Percentiles rank a stretch among this genome's conserved stretches.
Conservation (phyloP, 768 basidiomycete species). For the Suillus variegatus region DNA sequence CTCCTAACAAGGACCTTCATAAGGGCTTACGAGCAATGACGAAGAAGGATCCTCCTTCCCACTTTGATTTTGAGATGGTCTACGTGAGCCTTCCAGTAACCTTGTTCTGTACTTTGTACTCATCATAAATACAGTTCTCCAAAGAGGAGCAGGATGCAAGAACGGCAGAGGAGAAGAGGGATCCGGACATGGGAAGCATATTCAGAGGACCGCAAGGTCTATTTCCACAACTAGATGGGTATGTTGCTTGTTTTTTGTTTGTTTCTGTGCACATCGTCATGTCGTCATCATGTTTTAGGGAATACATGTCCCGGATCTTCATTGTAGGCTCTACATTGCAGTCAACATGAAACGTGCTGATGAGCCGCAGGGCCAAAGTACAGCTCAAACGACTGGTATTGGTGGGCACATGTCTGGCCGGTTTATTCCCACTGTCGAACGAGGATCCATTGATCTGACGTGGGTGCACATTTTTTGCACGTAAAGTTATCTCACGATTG, state of each 20-base stretch:
- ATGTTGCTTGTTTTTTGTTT: slow-evolving; percentile 18
- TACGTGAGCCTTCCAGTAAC: slow-evolving; percentile 53
- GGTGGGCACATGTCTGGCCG: slow-evolving; percentile 66
- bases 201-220: slow-evolving; percentile 64
- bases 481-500: slow-evolving; percentile 1
- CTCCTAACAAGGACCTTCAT: slow-evolving; percentile 57
- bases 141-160: slow-evolving; percentile 75
- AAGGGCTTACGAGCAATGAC: slow-evolving; percentile 80
- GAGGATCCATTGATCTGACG: slow-evolving; percentile 89
- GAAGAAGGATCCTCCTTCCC: slow-evolving; percentile 84
- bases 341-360: neutral
- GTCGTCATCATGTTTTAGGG: slow-evolving; percentile 35
- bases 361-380: slow-evolving; percentile 71
- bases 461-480: slow-evolving; percentile 35
- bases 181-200: slow-evolving; percentile 68
- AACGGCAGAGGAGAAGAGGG: slow-evolving; percentile 58
- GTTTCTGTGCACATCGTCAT: neutral
- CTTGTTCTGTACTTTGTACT: neutral
- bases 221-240: slow-evolving; percentile 80
- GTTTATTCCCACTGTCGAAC: slow-evolving; percentile 94
- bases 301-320: slow-evolving; percentile 63
- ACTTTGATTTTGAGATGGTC: slow-evolving; percentile 75
- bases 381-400: slow-evolving; percentile 85
- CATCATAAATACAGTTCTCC: slow-evolving; percentile 51
- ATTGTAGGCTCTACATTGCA: slow-evolving; percentile 48